Conservation (phyloP, 2,329 filamentous ascomycete species). For the Byssochlamys sp. region DNA sequence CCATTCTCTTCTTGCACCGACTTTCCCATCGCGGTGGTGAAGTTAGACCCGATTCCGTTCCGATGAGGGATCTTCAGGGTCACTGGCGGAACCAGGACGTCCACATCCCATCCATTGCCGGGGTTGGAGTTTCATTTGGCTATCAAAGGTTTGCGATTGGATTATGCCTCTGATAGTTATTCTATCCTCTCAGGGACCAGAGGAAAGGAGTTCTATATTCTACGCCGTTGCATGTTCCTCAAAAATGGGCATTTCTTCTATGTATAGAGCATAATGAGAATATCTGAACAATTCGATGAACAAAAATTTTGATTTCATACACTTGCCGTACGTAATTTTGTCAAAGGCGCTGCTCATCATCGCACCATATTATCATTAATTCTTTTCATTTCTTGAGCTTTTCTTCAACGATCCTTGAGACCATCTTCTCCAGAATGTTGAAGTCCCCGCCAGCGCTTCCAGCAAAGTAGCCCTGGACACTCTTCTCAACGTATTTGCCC, state of each 20-base stretch:
- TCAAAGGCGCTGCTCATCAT: neutral
- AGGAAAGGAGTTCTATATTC: neutral
- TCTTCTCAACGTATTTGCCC: constrained; percentile 61
- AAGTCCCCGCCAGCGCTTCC: constrained; percentile 29
- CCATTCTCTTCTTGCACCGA: neutral
- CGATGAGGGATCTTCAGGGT: neutral
- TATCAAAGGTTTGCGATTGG: neutral
- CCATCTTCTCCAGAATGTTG: constrained; percentile 60
- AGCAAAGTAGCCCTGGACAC: constrained; percentile 66
- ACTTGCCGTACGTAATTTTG: neutral
- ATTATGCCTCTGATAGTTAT: neutral
- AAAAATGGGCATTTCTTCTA: neutral
- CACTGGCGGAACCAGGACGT: neutral
- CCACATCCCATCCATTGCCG: neutral
- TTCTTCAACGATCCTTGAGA: constrained; percentile 65
- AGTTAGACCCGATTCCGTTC: neutral
- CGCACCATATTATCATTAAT: constrained; percentile 1
- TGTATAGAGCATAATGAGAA: neutral
- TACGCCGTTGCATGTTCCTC: neutral
- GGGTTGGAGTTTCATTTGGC: neutral
- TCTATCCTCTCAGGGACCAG: neutral
- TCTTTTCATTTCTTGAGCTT: constrained; percentile 41
- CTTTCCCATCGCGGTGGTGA: neutral
- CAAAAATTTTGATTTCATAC: neutral
- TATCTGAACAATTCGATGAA: neutral